Conservation (phyloP, 805 yeast species). For the Vanderwaltozyma tropicalis region DNA sequence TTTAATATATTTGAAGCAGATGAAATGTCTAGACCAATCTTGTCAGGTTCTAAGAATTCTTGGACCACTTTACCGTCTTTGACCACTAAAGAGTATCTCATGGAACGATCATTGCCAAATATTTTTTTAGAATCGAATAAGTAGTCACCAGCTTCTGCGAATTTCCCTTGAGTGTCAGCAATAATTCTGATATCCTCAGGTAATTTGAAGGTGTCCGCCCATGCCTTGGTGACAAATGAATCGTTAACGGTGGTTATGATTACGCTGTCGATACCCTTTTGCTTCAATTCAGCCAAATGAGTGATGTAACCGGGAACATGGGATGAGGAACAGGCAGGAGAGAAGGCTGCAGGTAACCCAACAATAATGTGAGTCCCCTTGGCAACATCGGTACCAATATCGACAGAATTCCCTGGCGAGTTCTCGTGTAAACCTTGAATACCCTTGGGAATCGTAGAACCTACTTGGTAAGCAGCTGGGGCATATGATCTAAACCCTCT, state of each 20-base stretch:
- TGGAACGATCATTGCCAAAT: slow-evolving; percentile 68
- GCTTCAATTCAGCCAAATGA: slow-evolving; percentile 40
- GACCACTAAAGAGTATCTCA: slow-evolving; percentile 66
- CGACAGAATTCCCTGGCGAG: slow-evolving; percentile 54
- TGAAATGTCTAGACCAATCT: slow-evolving; percentile 50
- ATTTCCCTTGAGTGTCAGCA: slow-evolving; percentile 74
- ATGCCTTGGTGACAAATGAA: slow-evolving; percentile 73
- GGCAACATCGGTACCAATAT: slow-evolving; percentile 39
- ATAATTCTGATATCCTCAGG: slow-evolving; percentile 40
- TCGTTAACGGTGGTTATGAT: slow-evolving; percentile 76
- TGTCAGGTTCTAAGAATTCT: slow-evolving; percentile 72
- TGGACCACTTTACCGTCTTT: slow-evolving; percentile 63
- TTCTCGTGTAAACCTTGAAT: slow-evolving; percentile 41
- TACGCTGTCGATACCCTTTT: slow-evolving; percentile 54
- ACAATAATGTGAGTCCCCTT: slow-evolving; percentile 45
- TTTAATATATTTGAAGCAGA: slow-evolving; percentile 31
- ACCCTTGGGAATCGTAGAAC: slow-evolving; percentile 51
- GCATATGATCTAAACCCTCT: not conserved
- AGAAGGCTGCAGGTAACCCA: slow-evolving; percentile 75
- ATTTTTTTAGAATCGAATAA: slow-evolving; percentile 64
- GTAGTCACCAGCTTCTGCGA: slow-evolving; percentile 53
- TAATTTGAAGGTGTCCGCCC: slow-evolving; percentile 44
- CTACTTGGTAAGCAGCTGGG: slow-evolving; percentile 34
- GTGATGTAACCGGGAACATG: slow-evolving; percentile 64
- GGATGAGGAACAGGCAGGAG: slow-evolving; percentile 63